phyloP scores from a whole-genome alignment of 202 grass and related monocot genomes.

The Setaria italica region DNA sequence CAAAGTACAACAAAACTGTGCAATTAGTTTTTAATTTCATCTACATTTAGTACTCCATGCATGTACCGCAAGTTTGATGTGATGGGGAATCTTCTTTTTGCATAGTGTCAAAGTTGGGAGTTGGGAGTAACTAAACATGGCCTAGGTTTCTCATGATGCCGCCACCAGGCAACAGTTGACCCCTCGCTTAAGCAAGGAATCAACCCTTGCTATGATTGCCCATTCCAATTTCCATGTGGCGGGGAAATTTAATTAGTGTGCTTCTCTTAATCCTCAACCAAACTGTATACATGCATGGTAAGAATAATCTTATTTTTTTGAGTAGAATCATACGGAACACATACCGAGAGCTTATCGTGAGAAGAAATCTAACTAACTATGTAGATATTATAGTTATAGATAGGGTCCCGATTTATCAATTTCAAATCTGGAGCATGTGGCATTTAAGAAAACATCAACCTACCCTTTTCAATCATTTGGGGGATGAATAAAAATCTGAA shows the following conservation, averaged over 20 bases:
- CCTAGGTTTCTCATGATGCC: constrained; percentile 36
- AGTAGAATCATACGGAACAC: background rate
- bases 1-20: too few relatives aligned
- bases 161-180: constrained; percentile 17
- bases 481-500: background rate
- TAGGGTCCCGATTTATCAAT: constrained; percentile 21
- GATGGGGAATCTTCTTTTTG: too few relatives aligned
- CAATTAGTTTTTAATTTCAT: too few relatives aligned
- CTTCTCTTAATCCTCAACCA: background rate
- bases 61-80: too few relatives aligned
- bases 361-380: background rate
- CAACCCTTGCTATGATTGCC: constrained; percentile 23
- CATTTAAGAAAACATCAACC: constrained; percentile 33
- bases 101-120: too few relatives aligned
- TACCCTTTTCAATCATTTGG: constrained; percentile 25
- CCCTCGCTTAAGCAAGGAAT: constrained; percentile 51
- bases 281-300: background rate
- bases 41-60: too few relatives aligned
- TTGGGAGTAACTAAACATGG: too few relatives aligned
- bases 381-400: background rate
- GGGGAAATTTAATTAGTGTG: background rate
- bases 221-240: constrained; percentile 5
- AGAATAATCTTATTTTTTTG: background rate
- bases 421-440: constrained; percentile 27
- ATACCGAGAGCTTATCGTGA: background rate